Percentiles rank a stretch among this genome's conserved stretches.
Conservation (phyloP, 208 protist species). For the Eutreptiella sp. region DNA sequence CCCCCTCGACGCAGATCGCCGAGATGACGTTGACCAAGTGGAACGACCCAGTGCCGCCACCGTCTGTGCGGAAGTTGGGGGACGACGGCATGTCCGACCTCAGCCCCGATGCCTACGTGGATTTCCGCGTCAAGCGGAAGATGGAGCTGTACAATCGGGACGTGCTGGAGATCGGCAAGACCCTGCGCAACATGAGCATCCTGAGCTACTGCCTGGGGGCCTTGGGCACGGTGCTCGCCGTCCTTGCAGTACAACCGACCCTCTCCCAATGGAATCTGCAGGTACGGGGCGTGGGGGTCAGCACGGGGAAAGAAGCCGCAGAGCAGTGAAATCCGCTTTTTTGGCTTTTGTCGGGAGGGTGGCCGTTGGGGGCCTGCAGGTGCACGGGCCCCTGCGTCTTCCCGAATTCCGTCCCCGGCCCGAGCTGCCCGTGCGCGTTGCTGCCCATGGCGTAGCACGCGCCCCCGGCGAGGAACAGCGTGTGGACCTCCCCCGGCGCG, state of each 20-base stretch:
- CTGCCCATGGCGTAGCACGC: too few species aligned
- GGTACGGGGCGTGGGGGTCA: too few species aligned
- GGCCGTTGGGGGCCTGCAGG: too few species aligned
- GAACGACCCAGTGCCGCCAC: not conserved
- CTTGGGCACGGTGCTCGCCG: conserved; percentile 17
- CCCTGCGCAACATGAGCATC: conserved; percentile 2
- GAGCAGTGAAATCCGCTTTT: too few species aligned
- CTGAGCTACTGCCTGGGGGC: conserved; percentile 14
- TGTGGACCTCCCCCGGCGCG: too few species aligned
- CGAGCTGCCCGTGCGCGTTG: too few species aligned
- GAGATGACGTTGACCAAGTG: conserved; percentile 20
- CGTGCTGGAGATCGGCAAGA: not conserved
- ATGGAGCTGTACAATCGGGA: conserved; percentile 9
- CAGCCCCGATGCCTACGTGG: conserved; percentile 3
- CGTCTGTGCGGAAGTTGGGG: conserved; percentile 5
- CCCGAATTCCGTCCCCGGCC: too few species aligned
- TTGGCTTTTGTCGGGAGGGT: too few species aligned
- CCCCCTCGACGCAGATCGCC: conserved; percentile 12
- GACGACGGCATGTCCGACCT: conserved; percentile 20
- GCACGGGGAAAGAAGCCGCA: too few species aligned
- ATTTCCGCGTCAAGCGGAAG: conserved; percentile 10
- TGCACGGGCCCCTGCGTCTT: too few species aligned
- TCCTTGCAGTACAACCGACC: conserved; percentile 20
- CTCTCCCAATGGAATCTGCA: too few species aligned
- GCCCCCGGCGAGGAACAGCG: too few species aligned